These are phyloP conservation scores for Tetrahymena elliotti DNA, from an alignment of 73 alveolate genomes.

Conservation along the genomic window DNA sequence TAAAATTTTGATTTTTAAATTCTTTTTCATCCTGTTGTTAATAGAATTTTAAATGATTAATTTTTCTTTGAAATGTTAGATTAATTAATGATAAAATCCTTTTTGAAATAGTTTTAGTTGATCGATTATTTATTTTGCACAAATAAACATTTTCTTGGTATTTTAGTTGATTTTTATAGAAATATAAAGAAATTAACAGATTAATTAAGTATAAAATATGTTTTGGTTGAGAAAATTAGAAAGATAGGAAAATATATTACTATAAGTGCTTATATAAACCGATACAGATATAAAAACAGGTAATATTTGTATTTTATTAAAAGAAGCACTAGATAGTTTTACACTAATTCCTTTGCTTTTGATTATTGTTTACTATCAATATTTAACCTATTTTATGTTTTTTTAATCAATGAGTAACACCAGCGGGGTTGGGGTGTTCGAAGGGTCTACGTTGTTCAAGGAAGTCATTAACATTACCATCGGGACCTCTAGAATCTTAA, in stretches of 20 bases:
- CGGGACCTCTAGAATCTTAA: constrained; percentile 9
- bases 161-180: not conserved
- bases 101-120: too few species aligned
- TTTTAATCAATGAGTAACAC: constrained; percentile 38
- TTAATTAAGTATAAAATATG: not conserved
- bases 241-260: not conserved
- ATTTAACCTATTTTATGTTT: not conserved
- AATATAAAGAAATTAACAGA: not conserved
- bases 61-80: too few species aligned
- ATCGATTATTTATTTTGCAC: too few species aligned
- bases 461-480: constrained; percentile 43
- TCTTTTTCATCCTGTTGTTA: too few species aligned
- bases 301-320: not conserved
- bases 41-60: too few species aligned
- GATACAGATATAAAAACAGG: not conserved
- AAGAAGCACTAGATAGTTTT: not conserved
- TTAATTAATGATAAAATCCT: too few species aligned
- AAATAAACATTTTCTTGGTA: too few species aligned
- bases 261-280: not conserved
- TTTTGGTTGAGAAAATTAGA: not conserved
- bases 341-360: not conserved
- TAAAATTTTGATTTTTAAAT: too few species aligned
- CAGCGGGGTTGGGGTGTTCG: constrained; percentile 15
- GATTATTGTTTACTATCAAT: not conserved
- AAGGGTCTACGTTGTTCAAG: constrained; percentile 38